A percentile compares a stretch with the other conserved stretches of the same genome.
These are phyloP conservation scores for Trichoderma reesei DNA, from an alignment of 495 filamentous ascomycete genomes.

Conservation along the genomic window DNA sequence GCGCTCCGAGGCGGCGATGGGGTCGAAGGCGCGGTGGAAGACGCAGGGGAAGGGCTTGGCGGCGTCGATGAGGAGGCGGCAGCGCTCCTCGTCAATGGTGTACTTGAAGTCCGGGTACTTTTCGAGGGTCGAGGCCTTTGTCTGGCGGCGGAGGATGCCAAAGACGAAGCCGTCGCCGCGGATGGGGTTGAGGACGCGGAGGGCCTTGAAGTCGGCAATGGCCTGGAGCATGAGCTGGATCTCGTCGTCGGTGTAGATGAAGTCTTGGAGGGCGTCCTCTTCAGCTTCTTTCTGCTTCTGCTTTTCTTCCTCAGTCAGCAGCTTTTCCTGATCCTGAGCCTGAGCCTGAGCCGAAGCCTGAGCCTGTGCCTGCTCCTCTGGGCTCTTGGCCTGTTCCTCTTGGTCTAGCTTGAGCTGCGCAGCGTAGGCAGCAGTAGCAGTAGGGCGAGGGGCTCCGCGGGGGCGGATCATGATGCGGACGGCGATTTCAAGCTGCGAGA, in stretches of 20 bases:
- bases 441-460: conserved; percentile 19
- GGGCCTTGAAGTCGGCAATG: conserved; percentile 21
- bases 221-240: conserved; percentile 20
- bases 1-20: conserved; percentile 16
- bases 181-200: conserved; percentile 16
- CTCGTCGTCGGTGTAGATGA: conserved; percentile 29
- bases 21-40: conserved; percentile 35
- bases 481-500: conserved; percentile 16
- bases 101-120: neutral
- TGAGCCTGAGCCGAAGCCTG: neutral
- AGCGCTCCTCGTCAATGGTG: conserved; percentile 22
- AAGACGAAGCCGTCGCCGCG: conserved; percentile 39
- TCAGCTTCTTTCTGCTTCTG: neutral
- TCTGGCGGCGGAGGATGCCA: conserved; percentile 21
- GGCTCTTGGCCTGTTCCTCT: neutral
- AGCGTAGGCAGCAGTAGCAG: no score
- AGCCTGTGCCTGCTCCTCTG: neutral
- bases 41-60: conserved; percentile 22
- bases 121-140: neutral
- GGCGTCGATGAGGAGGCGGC: conserved; percentile 16
- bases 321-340: neutral
- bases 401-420: neutral
- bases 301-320: neutral
- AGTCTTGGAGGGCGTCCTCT: conserved; percentile 19
- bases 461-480: conserved; percentile 40